phyloP scores from a whole-genome alignment of 257 asterid genomes.

The Ophiorrhiza pumila region DNA sequence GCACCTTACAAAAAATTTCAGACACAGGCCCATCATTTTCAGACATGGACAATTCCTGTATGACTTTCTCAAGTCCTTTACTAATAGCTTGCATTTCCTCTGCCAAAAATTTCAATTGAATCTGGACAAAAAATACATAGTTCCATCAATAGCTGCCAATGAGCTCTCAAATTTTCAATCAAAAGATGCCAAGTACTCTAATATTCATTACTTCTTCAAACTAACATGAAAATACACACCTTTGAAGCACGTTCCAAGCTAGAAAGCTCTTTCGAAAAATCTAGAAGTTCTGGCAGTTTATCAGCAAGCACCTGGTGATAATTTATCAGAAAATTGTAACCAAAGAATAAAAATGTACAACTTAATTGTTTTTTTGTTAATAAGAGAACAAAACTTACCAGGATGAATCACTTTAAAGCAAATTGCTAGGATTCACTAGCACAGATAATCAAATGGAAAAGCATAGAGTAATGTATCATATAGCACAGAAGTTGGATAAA shows the following conservation, averaged over 20 bases:
- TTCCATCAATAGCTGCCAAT: slow-evolving; percentile 24
- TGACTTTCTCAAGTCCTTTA: slow-evolving; percentile 89
- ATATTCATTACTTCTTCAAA: neutral
- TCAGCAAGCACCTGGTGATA: slow-evolving; percentile 69
- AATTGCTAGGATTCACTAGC: neutral
- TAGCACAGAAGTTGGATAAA: neutral
- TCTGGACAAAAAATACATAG: slow-evolving; percentile 37
- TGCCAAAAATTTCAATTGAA: slow-evolving; percentile 79
- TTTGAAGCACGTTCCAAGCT: slow-evolving; percentile 80
- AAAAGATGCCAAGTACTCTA: neutral
- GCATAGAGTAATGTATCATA: neutral
- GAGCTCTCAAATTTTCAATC: slow-evolving; percentile 3
- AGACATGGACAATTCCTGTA: slow-evolving; percentile 82
- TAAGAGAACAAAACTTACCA: neutral
- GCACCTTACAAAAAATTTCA: slow-evolving; percentile 69
- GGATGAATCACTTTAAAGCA: slow-evolving; percentile 1
- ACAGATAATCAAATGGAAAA: neutral
- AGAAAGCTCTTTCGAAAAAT: slow-evolving; percentile 77
- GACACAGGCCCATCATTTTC: slow-evolving; percentile 85
- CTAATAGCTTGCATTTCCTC: slow-evolving; percentile 97
- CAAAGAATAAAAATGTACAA: neutral
- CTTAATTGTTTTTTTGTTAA: neutral
- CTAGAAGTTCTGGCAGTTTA: slow-evolving; percentile 83
- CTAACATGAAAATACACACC: slow-evolving; percentile 33
- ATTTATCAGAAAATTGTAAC: slow-evolving; percentile 10